Evolutionary conservation across 306 rosid species (phyloP), one percentile per base, ranked within the genome.

Genomic region (Cicer pinnatifidum): DNA sequence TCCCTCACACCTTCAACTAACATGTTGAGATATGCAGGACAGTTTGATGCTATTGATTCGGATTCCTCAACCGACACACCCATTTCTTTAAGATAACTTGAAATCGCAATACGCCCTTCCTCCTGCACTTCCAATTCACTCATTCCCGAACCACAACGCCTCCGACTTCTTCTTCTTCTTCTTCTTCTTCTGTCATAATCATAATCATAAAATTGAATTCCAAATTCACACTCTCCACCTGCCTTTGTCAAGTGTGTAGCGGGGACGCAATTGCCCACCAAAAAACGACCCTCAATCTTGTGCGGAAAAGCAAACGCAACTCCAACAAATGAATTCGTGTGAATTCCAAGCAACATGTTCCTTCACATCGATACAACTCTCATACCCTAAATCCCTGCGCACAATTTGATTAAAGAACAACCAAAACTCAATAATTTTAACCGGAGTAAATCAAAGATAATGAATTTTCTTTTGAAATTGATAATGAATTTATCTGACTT

Each of bases 31-130:
- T 89, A 94, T 8, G 79, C 69, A 0, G 94, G 91, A 6, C 86
- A 84, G 17, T 86, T 87, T 54, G 78, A 71, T 0, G 89, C 80
- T 8, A 94, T 84, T 43, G 60, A 85, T 19, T 52, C 16, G 2
- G 97, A 83, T n/a, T n/a, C 91, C 4, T 70, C 86, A 77, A 67
- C 80, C 0, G 91, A 85, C 13, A 87, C 81, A 12, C 97, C 95
- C 13, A 82, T 82, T 33, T 80, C 76, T 17, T 13, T 82, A 46
- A 94, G 89, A 73, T 74, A 77, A 28, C 50, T 80, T 12, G 91
- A 84, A 69, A 94, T 51, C 1, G 90, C 92, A 11, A 19, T 69
- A 39, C 78, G 90, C 41, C 87, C 98, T 43, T 78, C 81, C 54
- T 9, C 83, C 58, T 6, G 64, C 56, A 78, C 17, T 64, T 81